Conservation (phyloP, 768 basidiomycete species). For the Collybia sordida region DNA sequence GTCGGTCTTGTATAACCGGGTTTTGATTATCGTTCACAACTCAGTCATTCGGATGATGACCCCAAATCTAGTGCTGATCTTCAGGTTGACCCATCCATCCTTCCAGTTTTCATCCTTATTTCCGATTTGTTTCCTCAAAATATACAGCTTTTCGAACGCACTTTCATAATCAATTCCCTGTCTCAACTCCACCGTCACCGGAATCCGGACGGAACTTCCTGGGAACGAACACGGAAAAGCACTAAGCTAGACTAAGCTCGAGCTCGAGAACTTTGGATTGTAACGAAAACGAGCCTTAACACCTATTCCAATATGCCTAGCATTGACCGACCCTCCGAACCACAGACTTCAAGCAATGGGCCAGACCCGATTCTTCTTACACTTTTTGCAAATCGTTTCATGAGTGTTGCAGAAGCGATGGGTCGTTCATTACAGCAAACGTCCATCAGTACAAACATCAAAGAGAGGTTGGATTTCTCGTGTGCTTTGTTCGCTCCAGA, state of each 20-base stretch:
- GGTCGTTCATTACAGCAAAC: conserved; percentile 88
- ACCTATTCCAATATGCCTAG: conserved; percentile 4
- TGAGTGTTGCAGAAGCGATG: conserved; percentile 98
- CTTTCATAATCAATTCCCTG: neutral
- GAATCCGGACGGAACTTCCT: conserved; percentile 15
- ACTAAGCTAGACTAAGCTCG: no score
- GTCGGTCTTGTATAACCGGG: no score
- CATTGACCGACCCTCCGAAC: conserved; percentile 10
- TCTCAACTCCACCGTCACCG: conserved; percentile 5
- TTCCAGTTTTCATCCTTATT: no score
- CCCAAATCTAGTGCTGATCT: no score
- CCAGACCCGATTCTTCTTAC: conserved; percentile 88
- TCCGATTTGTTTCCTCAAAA: no score
- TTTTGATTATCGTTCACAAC: no score
- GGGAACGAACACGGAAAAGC: neutral
- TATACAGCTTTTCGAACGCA: neutral
- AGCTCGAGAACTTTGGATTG: neutral
- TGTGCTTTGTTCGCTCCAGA: conserved; percentile 96
- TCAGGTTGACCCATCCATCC: no score
- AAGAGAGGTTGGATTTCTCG: conserved; percentile 92
- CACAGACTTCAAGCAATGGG: conserved; percentile 27
- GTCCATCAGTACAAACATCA: conserved; percentile 92
- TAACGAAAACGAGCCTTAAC: neutral
- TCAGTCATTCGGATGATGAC: no score
- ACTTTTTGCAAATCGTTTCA: conserved; percentile 94